These are phyloP conservation scores for Acarospora socialis DNA, from an alignment of 2,329 filamentous ascomycete genomes.

Conservation along the genomic window DNA sequence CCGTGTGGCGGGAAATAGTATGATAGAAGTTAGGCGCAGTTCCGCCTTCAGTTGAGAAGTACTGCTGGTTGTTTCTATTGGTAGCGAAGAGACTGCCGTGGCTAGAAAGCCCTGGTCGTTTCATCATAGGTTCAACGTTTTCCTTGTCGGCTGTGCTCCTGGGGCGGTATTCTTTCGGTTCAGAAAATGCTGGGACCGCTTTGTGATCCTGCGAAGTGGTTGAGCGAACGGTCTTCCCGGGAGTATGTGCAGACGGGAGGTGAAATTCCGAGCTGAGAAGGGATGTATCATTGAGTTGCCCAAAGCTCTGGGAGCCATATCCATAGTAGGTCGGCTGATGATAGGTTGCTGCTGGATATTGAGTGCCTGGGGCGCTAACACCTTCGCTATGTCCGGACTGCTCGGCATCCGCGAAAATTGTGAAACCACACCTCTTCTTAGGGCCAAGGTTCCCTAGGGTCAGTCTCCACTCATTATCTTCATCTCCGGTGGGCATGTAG, in stretches of 20 bases:
- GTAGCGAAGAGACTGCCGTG: neutral
- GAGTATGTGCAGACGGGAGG: neutral
- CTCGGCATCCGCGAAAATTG: slow-evolving; percentile 6
- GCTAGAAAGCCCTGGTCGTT: slow-evolving; percentile 1
- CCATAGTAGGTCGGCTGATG: neutral
- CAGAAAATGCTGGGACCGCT: neutral
- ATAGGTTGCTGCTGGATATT: neutral
- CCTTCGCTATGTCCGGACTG: neutral
- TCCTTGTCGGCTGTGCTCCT: slow-evolving; percentile 2
- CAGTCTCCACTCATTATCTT: slow-evolving; percentile 1
- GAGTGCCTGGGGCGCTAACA: too few relatives aligned
- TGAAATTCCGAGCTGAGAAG: neutral
- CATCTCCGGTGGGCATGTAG: slow-evolving; percentile 3
- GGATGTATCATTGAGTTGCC: neutral
- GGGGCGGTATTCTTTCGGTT: too few relatives aligned
- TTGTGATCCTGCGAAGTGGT: neutral
- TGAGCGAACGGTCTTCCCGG: neutral
- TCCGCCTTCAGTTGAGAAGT: slow-evolving; percentile 9
- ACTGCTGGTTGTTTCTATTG: slow-evolving; percentile 10
- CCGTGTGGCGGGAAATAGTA: slow-evolving; percentile 10
- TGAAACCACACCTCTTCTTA: slow-evolving; percentile 1
- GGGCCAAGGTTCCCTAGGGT: neutral
- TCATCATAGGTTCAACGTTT: slow-evolving; percentile 7
- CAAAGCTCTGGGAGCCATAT: slow-evolving; percentile 1
- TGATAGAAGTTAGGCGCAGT: slow-evolving; percentile 10